Conservation (phyloP, 2,329 filamentous ascomycete genomes). For the Arachnomyces sp. region DNA sequence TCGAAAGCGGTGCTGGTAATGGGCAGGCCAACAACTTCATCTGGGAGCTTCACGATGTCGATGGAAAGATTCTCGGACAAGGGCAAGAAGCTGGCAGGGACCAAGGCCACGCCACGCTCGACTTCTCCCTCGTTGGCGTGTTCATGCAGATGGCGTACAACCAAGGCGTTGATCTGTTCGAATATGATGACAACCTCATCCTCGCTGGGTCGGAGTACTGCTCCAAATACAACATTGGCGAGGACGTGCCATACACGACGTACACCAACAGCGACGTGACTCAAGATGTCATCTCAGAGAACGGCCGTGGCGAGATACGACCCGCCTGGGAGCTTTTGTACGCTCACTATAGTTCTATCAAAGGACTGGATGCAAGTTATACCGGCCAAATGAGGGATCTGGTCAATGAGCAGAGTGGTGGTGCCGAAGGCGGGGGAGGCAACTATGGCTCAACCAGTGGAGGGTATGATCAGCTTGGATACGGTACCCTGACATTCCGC, state of each 20-base stretch:
- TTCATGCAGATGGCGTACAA: constrained; percentile 37
- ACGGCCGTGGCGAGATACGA: constrained; percentile 25
- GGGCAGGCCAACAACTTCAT: constrained; percentile 16
- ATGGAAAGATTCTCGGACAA: constrained; percentile 27
- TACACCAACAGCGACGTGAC: constrained; percentile 34
- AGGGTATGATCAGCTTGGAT: constrained; percentile 35
- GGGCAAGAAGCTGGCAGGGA: constrained; percentile 38
- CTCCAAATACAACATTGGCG: constrained; percentile 36
- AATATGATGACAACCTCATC: constrained; percentile 24
- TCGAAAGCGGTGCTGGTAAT: constrained; percentile 32
- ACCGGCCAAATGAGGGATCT: constrained; percentile 31
- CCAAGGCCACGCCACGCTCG: constrained; percentile 38
- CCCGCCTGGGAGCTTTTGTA: constrained; percentile 35
- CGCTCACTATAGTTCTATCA: constrained; percentile 33
- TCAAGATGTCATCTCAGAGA: constrained; percentile 26
- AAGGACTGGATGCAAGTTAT: constrained; percentile 30
- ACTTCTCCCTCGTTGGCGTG: constrained; percentile 32
- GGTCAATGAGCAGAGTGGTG: constrained; percentile 25
- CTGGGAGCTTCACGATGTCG: too few species aligned
- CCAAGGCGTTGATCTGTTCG: constrained; percentile 37
- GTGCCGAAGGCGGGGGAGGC: constrained; percentile 38
- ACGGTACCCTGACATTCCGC: constrained; percentile 20
- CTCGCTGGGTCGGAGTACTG: constrained; percentile 25
- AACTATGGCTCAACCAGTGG: constrained; percentile 35
- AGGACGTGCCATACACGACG: constrained; percentile 35